phyloP scores from a whole-genome alignment of 2,329 filamentous ascomycete genomes.

The Helotiales sp. region DNA sequence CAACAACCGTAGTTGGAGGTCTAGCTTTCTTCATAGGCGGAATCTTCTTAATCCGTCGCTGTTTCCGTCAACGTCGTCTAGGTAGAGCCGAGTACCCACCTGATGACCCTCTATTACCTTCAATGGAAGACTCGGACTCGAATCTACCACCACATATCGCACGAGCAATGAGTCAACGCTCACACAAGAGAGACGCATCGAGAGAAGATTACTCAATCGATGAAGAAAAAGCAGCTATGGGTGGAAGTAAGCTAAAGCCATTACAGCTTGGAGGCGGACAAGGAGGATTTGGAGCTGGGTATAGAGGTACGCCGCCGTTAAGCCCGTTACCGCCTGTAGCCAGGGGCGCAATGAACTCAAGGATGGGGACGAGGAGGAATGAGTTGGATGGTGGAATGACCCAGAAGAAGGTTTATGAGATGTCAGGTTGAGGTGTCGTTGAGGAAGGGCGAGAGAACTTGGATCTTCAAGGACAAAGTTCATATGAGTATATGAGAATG shows the following conservation, averaged over 20 bases:
- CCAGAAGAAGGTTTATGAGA: not conserved
- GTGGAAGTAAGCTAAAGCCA: not conserved
- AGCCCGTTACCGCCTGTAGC: not conserved
- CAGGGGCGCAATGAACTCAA: too few species aligned
- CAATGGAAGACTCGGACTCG: not conserved
- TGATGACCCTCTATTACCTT: not conserved
- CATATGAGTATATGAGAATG: too few species aligned
- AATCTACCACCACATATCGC: not conserved
- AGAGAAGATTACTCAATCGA: not conserved
- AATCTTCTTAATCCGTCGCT: not conserved
- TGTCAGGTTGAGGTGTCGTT: not conserved
- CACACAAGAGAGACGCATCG: not conserved
- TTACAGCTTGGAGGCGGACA: not conserved
- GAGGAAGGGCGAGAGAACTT: not conserved
- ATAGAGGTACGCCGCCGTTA: not conserved
- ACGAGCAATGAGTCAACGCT: not conserved
- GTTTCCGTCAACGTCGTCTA: conserved; percentile 3
- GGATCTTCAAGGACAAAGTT: not conserved
- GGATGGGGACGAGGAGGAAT: not conserved
- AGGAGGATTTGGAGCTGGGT: not conserved
- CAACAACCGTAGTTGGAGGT: not conserved
- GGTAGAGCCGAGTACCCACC: conserved; percentile 8
- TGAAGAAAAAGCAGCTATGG: not conserved
- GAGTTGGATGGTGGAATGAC: not conserved
- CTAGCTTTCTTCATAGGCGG: not conserved